Percentiles rank a stretch among this genome's conserved stretches.
phyloP scores from a whole-genome alignment of 108 stramenopile species.

The Discostella pseudostelligera region DNA sequence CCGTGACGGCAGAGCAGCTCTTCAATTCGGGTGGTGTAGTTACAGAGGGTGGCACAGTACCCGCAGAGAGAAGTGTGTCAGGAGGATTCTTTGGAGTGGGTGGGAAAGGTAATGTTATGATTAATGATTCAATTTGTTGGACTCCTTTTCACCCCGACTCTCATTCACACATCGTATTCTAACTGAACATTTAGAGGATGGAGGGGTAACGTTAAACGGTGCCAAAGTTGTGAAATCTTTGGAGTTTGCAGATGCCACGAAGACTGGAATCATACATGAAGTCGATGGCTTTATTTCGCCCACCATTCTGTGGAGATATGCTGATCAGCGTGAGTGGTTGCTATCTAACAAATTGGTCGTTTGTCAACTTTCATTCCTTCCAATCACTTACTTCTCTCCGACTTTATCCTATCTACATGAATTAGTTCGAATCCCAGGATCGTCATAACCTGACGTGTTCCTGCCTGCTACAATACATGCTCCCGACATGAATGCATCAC shows the following conservation, averaged over 20 bases:
- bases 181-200: conserved; percentile 43
- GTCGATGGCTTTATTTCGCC: conserved; percentile 72
- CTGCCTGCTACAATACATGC: no score
- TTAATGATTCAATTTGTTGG: background rate
- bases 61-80: conserved; percentile 53
- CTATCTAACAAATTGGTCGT: background rate
- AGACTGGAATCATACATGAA: conserved; percentile 67
- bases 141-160: background rate
- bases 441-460: background rate
- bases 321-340: conserved; percentile 57
- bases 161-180: background rate
- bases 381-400: background rate
- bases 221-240: conserved; percentile 60
- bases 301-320: conserved; percentile 68
- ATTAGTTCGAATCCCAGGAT: conserved; percentile 13
- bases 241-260: conserved; percentile 36
- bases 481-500: no score
- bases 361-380: background rate
- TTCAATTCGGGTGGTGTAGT: conserved; percentile 63
- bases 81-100: conserved; percentile 79
- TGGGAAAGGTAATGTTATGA: conserved; percentile 40
- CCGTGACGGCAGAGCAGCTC: conserved; percentile 56
- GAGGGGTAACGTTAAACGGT: conserved; percentile 59
- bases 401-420: no score
- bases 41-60: conserved; percentile 67